Percentiles rank a stretch among this genome's conserved stretches.
Conservation (phyloP, 1,139 yeast species). For the Nadsonia starkeyi-henricii region DNA sequence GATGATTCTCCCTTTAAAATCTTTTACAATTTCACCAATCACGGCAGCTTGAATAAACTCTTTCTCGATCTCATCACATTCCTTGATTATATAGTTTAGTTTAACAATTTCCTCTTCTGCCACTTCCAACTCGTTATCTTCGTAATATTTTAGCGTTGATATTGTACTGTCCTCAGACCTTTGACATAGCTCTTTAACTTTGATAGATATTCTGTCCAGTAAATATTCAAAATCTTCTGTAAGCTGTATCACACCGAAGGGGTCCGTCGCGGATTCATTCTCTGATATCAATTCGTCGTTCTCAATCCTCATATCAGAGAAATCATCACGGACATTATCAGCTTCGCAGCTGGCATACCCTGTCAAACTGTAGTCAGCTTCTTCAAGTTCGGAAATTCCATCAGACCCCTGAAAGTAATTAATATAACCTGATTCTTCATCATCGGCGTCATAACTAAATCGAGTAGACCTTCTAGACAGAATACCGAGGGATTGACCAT, state of each 20-base stretch:
- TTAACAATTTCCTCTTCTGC: slow-evolving; percentile 32
- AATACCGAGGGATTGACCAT: too few species aligned
- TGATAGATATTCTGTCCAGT: slow-evolving; percentile 10
- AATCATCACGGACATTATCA: too few species aligned
- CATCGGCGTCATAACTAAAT: neutral
- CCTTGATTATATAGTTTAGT: slow-evolving; percentile 30
- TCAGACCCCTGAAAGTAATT: too few species aligned
- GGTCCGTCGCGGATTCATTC: slow-evolving; percentile 3
- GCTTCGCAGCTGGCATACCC: too few species aligned
- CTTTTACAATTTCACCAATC: slow-evolving; percentile 34
- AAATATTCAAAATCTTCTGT: slow-evolving; percentile 9
- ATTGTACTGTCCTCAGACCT: slow-evolving; percentile 14
- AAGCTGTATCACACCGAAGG: slow-evolving; percentile 2
- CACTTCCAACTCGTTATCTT: slow-evolving; percentile 11
- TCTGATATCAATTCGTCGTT: neutral
- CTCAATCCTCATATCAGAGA: neutral
- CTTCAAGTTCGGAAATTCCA: too few species aligned
- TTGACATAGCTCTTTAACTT: slow-evolving; percentile 15
- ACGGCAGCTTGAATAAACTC: slow-evolving; percentile 61
- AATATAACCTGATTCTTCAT: neutral
- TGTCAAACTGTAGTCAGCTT: too few species aligned
- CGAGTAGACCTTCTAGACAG: too few species aligned
- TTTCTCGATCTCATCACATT: slow-evolving; percentile 43
- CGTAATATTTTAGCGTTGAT: slow-evolving; percentile 10
- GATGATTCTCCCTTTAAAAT: slow-evolving; percentile 26